These are phyloP conservation scores for Aphanomyces stellatus DNA, from an alignment of 352 stramenopile species.

Conservation along the genomic window DNA sequence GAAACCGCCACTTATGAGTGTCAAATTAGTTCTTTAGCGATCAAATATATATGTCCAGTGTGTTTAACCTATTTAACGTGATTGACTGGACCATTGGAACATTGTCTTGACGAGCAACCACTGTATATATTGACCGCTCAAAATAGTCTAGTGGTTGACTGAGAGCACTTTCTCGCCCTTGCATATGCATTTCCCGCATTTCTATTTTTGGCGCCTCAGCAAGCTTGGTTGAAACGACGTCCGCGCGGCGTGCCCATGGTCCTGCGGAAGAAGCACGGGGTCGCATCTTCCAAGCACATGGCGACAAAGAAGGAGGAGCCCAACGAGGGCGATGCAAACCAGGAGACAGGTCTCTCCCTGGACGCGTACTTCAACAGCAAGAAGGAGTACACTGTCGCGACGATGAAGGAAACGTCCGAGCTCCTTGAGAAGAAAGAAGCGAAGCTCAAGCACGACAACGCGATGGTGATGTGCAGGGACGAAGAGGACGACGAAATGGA, in stretches of 20 bases:
- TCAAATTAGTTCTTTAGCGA: no score
- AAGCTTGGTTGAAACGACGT: neutral
- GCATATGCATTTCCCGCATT: no score
- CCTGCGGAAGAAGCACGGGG: conserved; percentile 14
- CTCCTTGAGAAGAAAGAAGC: conserved; percentile 16
- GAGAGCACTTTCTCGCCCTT: no score
- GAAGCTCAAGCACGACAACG: conserved; percentile 12
- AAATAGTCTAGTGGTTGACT: no score
- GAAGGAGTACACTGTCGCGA: conserved; percentile 15
- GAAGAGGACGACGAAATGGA: conserved; percentile 3
- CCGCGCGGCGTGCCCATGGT: neutral
- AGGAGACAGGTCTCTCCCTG: conserved; percentile 8
- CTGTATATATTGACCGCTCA: no score
- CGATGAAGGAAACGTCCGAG: conserved; percentile 20
- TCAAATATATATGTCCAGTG: no score
- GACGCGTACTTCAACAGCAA: conserved; percentile 22
- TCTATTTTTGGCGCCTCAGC: neutral
- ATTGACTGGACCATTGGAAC: no score
- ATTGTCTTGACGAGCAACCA: no score
- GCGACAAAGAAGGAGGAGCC: conserved; percentile 5
- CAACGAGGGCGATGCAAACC: conserved; percentile 1
- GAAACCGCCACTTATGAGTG: no score
- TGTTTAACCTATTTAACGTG: no score
- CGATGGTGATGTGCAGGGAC: conserved; percentile 14
- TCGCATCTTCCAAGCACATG: neutral